Evolutionary conservation across 176 grass and related monocot genomes (phyloP), one percentile per base, ranked within the genome.

Genomic region (Oryza coarctata): DNA sequence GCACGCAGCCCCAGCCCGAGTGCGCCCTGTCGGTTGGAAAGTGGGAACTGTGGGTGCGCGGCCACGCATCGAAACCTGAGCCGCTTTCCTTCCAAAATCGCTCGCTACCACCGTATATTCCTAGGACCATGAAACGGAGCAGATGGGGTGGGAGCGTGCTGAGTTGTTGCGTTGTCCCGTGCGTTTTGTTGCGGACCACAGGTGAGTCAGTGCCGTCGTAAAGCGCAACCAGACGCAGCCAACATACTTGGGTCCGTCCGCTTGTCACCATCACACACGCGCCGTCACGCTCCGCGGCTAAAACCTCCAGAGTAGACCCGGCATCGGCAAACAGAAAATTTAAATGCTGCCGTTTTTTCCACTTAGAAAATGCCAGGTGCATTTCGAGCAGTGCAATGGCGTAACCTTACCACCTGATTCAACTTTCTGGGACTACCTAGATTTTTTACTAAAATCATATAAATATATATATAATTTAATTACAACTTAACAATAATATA

Each of bases 161-260:
- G n/a, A n/a, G n/a, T 68, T 38, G 47, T 20, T 49, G 45, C 45
- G 14, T 18, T 52, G 3, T 52, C 17, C 49, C 17, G 49, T 69
- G 45, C 45, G 45, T 49, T 49, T 49, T 49, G 45, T 15, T 49
- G 45, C 45, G 45, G 45, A 18, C 39, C 20, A 22, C 65, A 20
- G 14, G 31, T 28, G 29, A 36, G n/a, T n/a, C n/a, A n/a, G 68
- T 22, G 43, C 11, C 71, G 5, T 32, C 3, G 44, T 52, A 74
- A 55, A 52, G 18, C 10, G 44, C 39, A 45, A 75, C 84, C 50
- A 67, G 55, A 86, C 47, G 76, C 62, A 71, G 55, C 63, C 44
- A 52, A 20, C 13, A 3, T 20, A 1, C 33, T 47, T 70, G 8
- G 22, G 5, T 35, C 68, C 3, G 39, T 44, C 5, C n/a, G 25